Percentiles rank a stretch among this genome's conserved stretches.
Evolutionary conservation across 1,284 basidiomycete species (phyloP).

Genomic region (Austroboletus novae-zelandiae): DNA sequence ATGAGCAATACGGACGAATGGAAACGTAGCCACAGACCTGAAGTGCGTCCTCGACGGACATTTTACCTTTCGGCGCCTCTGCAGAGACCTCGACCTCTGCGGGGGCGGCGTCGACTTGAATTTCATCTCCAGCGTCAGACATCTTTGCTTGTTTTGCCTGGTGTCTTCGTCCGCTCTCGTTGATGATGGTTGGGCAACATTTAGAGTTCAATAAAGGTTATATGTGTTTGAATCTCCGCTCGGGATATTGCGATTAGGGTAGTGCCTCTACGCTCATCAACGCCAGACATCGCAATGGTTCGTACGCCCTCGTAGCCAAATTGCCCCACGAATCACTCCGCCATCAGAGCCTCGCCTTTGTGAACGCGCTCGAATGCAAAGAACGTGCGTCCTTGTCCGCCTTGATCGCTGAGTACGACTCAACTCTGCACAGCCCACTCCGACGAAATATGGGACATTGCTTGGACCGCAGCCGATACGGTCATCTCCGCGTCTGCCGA

Average conservation of each 20-base stretch:
- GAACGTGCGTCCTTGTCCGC: conserved; percentile 54
- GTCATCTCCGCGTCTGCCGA: conserved; percentile 73
- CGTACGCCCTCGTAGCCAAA: conserved; percentile 13
- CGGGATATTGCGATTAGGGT: conserved; percentile 38
- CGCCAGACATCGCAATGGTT: conserved; percentile 22
- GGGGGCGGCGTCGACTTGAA: conserved; percentile 74
- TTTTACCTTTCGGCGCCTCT: conserved; percentile 89
- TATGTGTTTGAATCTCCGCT: conserved; percentile 46
- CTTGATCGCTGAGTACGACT: conserved; percentile 1
- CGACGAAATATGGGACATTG: conserved; percentile 79
- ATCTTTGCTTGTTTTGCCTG: conserved; percentile 52
- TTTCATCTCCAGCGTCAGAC: conserved; percentile 99
- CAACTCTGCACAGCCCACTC: conserved; percentile 58
- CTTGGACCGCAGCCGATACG: conserved; percentile 69
- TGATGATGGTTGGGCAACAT: conserved; percentile 62
- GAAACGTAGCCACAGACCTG: conserved; percentile 55
- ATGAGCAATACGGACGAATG: conserved; percentile 2
- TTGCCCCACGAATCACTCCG: conserved; percentile 2
- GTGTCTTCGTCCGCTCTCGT: conserved; percentile 94
- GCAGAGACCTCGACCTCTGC: conserved; percentile 82
- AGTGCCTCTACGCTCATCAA: neutral
- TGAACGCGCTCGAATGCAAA: conserved; percentile 67
- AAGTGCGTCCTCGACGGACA: conserved; percentile 97
- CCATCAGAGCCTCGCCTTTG: conserved; percentile 66
- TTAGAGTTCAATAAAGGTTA: conserved; percentile 42